phyloP scores from a whole-genome alignment of 1,284 basidiomycete genomes.

The Malassezia furfur region DNA sequence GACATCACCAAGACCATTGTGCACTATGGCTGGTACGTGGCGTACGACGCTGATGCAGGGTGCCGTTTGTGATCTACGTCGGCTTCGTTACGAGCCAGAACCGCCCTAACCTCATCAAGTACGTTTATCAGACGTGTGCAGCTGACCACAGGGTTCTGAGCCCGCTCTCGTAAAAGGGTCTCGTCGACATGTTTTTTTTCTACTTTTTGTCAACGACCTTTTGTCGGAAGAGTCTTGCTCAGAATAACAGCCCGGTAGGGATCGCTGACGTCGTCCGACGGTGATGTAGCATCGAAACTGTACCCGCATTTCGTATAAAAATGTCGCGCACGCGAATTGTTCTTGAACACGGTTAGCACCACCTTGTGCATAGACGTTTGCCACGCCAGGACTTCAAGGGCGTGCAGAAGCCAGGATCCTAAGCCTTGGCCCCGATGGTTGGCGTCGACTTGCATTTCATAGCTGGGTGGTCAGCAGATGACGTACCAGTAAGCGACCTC shows the following conservation, averaged over 20 bases:
- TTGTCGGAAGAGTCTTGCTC: not conserved
- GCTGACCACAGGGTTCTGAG: conserved; percentile 13
- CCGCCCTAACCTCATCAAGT: conserved; percentile 45
- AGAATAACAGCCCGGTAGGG: conserved; percentile 11
- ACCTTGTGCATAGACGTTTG: conserved; percentile 14
- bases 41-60: conserved; percentile 21
- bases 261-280: not conserved
- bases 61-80: conserved; percentile 45
- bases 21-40: conserved; percentile 40
- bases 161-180: conserved; percentile 10
- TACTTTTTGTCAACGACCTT: not conserved
- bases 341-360: conserved; percentile 10
- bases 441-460: conserved; percentile 14
- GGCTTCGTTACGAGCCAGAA: conserved; percentile 42
- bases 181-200: not conserved
- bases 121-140: conserved; percentile 5
- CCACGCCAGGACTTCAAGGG: conserved; percentile 8
- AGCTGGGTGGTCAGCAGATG: not conserved
- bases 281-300: conserved; percentile 12
- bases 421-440: not conserved
- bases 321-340: conserved; percentile 1
- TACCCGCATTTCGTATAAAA: conserved; percentile 12
- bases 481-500: conserved; percentile 18
- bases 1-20: conserved; percentile 42
- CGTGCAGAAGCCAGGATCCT: conserved; percentile 4